phyloP scores from a whole-genome alignment of 495 filamentous ascomycete species.

The Clavariopsis aquatica region DNA sequence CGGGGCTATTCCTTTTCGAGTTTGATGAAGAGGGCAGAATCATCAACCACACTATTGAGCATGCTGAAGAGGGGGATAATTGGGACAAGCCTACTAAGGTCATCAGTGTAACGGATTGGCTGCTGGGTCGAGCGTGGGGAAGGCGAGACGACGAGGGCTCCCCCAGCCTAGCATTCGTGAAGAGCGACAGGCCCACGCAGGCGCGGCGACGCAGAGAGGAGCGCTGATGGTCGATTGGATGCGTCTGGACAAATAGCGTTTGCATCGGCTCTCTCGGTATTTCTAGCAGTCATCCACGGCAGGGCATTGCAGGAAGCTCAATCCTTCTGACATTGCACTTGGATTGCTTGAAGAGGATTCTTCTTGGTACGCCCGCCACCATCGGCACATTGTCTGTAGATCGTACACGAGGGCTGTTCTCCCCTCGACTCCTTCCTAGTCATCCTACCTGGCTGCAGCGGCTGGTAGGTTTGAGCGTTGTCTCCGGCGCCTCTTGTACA shows the following conservation, averaged over 20 bases:
- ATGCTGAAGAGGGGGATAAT: constrained; percentile 75
- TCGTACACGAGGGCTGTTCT: neutral
- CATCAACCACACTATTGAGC: constrained; percentile 86
- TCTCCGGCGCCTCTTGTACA: constrained; percentile 18
- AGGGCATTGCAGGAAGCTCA: no score
- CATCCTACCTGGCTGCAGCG: neutral
- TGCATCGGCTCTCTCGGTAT: neutral
- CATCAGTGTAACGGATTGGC: constrained; percentile 84
- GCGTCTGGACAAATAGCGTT: neutral
- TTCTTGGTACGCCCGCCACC: no score
- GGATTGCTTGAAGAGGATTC: no score
- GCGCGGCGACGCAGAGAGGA: neutral
- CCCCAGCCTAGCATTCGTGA: constrained; percentile 45
- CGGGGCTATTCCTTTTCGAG: constrained; percentile 88
- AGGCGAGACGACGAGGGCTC: constrained; percentile 47
- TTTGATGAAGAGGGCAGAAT: constrained; percentile 90
- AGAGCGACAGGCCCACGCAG: neutral
- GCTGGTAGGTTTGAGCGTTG: neutral
- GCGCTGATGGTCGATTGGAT: neutral
- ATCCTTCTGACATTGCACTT: no score
- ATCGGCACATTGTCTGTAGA: no score
- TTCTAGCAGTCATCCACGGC: no score
- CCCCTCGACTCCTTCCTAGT: neutral
- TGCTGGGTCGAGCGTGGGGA: constrained; percentile 65
- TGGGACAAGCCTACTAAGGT: constrained; percentile 72